These are phyloP conservation scores for Aphanocladium album DNA, from an alignment of 2,329 filamentous ascomycete genomes.

Conservation along the genomic window DNA sequence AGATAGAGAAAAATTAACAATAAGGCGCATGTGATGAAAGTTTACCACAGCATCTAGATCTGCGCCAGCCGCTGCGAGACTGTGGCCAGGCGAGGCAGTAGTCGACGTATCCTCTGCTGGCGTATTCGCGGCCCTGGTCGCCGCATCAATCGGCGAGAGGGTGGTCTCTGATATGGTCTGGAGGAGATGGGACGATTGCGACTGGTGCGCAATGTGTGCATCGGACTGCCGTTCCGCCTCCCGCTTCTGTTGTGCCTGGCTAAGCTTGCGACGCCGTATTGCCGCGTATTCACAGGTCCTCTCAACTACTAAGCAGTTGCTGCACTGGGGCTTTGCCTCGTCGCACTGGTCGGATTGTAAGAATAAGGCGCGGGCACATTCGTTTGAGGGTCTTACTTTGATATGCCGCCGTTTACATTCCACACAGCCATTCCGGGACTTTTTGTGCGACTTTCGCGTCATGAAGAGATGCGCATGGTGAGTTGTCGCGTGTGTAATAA, in stretches of 20 bases:
- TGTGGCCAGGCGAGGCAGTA: background rate
- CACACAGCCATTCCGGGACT: slow-evolving; percentile 28
- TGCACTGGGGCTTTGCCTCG: slow-evolving; percentile 31
- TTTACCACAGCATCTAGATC: background rate
- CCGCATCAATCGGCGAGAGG: background rate
- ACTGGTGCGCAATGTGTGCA: background rate
- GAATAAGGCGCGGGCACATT: background rate
- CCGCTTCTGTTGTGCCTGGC: background rate
- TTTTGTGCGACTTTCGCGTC: slow-evolving; percentile 23
- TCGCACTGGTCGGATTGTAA: slow-evolving; percentile 28
- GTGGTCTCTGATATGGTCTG: background rate
- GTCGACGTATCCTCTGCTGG: background rate
- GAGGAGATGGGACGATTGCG: background rate
- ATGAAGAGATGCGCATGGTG: background rate
- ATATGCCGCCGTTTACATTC: slow-evolving; percentile 31
- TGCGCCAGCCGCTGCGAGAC: background rate
- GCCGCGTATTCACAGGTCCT: background rate
- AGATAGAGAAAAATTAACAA: background rate
- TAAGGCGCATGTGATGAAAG: slow-evolving; percentile 1
- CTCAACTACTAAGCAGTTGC: slow-evolving; percentile 24
- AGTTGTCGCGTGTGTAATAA: background rate
- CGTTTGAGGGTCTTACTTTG: slow-evolving; percentile 20
- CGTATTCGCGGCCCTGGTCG: background rate
- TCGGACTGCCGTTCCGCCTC: background rate
- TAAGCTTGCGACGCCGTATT: background rate